Evolutionary conservation across 2,329 filamentous ascomycete species (phyloP), one percentile per base, ranked within the genome.

Genomic region (Trichoderma sp.): DNA sequence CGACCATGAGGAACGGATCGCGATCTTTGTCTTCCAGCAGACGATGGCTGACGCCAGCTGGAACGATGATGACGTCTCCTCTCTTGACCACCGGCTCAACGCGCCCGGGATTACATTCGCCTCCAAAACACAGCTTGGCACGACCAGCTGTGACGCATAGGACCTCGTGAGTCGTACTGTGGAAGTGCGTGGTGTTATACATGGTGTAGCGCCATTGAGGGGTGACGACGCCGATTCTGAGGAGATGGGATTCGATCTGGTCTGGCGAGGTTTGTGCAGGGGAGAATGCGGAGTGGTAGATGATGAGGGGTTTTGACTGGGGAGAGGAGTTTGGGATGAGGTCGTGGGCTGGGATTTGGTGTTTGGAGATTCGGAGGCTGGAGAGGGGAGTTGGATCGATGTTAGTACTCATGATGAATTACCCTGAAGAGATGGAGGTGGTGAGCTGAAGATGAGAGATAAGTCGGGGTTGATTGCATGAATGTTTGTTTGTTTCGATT

Each of bases 181-280:
- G 91, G 78, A 91, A 93, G 80, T 93, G 91, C 1, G 86, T 88
- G 6, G 85, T 86, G 43, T 78, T 79, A 79, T 91, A 93, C 90
- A 93, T 93, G 17, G 88, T 89, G 79, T 90, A 92, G 30, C 88
- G 84, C 91, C 90, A 92, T 76, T 91, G 88, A 0, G 91, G 90
- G 1, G 76, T 77, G 3, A 91, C 90, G 39, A 88, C 87, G 8
- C 63, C 62, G 28, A 57, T 67, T 32, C 50, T 34, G 59, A 32
- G 50, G 63, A 67, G 53, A 28, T 57, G 61, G n/a, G 55, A 68
- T n/a, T 68, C 66, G 39, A 68, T 43, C 34, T 26, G 23, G 13
- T 67, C 67, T 50, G 67, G 36, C 12, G 55, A 66, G 11, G 50
- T 32, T 5, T 43, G n/a, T 30, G 30, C 6, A n/a, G 68, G 43